Conservation (phyloP, 2,329 filamentous ascomycete species). For the Penicillium olsonii region DNA sequence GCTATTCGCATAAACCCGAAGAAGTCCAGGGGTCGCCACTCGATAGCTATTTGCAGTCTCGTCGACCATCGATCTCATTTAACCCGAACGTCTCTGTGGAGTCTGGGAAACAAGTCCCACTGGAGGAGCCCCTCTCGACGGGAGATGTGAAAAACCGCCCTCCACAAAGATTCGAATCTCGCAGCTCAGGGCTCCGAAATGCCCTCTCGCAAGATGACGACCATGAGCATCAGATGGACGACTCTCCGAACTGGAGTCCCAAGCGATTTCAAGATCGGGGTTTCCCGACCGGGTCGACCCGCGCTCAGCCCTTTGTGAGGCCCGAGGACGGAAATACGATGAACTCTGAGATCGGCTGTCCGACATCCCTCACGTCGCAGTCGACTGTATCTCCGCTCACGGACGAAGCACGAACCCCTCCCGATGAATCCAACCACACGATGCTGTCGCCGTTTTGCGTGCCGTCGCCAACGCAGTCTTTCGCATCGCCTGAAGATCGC, state of each 20-base stretch:
- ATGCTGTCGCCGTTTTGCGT: constrained; percentile 41
- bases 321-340: constrained; percentile 25
- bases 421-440: constrained; percentile 36
- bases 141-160: constrained; percentile 27
- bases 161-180: constrained; percentile 31
- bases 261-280: constrained; percentile 25
- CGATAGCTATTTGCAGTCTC: constrained; percentile 44
- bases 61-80: constrained; percentile 46
- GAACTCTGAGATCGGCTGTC: constrained; percentile 36
- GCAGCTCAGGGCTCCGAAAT: constrained; percentile 38
- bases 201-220: constrained; percentile 38
- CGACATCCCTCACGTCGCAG: constrained; percentile 46
- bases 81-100: constrained; percentile 44
- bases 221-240: constrained; percentile 16
- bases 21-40: constrained; percentile 41
- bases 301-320: constrained; percentile 22
- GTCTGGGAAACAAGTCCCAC: constrained; percentile 38
- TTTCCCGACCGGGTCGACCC: constrained; percentile 29
- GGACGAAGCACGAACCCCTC: constrained; percentile 45
- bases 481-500: constrained; percentile 43
- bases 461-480: constrained; percentile 39
- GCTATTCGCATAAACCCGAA: constrained; percentile 40
- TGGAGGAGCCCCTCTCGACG: constrained; percentile 43
- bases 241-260: constrained; percentile 23
- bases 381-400: constrained; percentile 45